These are phyloP conservation scores for Tulasnella sp. DNA, from an alignment of 768 basidiomycete species.

Conservation along the genomic window DNA sequence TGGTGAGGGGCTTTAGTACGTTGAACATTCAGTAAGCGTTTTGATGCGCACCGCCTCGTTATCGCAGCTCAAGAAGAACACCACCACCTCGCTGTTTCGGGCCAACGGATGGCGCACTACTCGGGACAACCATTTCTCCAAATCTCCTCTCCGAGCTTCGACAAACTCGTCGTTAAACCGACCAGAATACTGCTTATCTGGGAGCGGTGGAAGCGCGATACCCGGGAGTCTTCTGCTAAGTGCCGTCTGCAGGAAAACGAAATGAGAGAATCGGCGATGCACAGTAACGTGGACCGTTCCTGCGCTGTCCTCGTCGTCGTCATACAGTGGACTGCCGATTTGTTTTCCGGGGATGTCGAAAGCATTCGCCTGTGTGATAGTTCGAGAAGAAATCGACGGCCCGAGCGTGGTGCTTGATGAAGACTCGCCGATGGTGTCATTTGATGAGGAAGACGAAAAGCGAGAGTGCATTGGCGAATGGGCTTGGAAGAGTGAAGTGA, in stretches of 20 bases:
- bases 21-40: not conserved
- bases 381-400: conserved; percentile 8
- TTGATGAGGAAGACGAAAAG: not conserved
- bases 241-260: conserved; percentile 63
- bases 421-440: not conserved
- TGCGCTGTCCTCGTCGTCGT: conserved; percentile 12
- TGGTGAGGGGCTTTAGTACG: not conserved
- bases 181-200: conserved; percentile 76
- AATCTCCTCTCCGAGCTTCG: conserved; percentile 66
- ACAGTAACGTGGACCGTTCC: conserved; percentile 52
- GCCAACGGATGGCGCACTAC: conserved; percentile 67
- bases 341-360: not conserved
- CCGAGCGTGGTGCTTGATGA: not conserved
- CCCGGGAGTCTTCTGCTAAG: conserved; percentile 59
- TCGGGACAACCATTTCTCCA: conserved; percentile 64
- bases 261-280: conserved; percentile 74
- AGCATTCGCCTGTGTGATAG: conserved; percentile 14
- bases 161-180: conserved; percentile 73
- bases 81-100: conserved; percentile 65
- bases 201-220: conserved; percentile 67
- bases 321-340: not conserved
- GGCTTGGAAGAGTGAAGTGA: conserved; percentile 58
- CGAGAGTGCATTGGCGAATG: not conserved
- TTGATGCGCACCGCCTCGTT: conserved; percentile 53
- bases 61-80: conserved; percentile 69